Evolutionary conservation across 2,329 filamentous ascomycete genomes (phyloP), one percentile per base, ranked within the genome.

Genomic region (Aspergillus neoniger): DNA sequence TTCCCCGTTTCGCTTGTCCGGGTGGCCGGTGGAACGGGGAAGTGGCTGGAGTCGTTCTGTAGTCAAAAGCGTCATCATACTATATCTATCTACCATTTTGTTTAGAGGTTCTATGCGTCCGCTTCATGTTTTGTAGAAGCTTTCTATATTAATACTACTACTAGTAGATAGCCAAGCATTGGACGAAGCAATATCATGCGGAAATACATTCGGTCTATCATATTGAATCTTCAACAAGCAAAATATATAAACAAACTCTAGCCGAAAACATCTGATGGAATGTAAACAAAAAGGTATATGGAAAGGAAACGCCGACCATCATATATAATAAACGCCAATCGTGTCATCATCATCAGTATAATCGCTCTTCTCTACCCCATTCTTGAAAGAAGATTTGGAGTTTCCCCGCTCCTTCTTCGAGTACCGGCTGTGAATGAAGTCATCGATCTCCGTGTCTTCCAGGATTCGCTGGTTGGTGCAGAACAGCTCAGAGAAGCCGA

Each of bases 361-460:
- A 28, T 60, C 55, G 28, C 55, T 32, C 14, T 25, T 50, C 47
- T 50, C 47, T 32, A 30, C 23, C 4, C 25, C 47, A 12, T 50
- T 50, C 25, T 36, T 50, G 47, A 6, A 30, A 10, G 9, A 36
- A 5, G 14, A 8, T 23, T 43, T 23, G 7, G 23, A 43, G 10
- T 55, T 39, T 21, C 38, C 17, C 25, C 48, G 49, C 15, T 30
- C 54, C 10, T 9, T 48, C 57, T 63, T 54, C 5, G 23, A 32
- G 6, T 55, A 65, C 28, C 70, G 67, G 23, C 61, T 58, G 39
- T 61, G 54, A 39, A 76, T 59, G 44, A 69, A 55, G 15, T 69
- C 59, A 53, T 74, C 71, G n/a, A 76, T 49, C 53, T 68, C 68
- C 32, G 68, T 67, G 41, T 72, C 70, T 19, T 70, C 69, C 8